Base-by-base conservation (phyloP, 768 basidiomycete species). In the Lepiota venenata region DNA sequence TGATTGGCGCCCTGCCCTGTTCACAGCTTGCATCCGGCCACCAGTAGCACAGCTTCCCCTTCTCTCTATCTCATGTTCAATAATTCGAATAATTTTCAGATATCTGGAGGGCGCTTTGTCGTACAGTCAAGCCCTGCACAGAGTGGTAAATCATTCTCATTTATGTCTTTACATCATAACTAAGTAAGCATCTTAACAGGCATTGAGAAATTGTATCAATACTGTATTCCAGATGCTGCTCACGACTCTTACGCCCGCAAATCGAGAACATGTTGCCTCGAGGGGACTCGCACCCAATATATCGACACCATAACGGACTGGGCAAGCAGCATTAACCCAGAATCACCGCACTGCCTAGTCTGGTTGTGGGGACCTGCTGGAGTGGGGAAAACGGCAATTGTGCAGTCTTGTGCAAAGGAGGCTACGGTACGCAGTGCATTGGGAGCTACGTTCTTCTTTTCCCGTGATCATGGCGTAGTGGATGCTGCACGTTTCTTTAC, bases 371-470 rank as follows among this genome's bases (percentile, higher is more conserved):
- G 43, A 16, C 43, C 43, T 12, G 43, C 43, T 45, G 43, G 43
- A 20, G 43, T 45, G 4, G 43, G 43, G n/a, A 45, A 45, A 45
- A 32, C 46, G 2, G 46, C 46, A 15, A 32, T 47, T 6, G 46
- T 32, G 11, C 22, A 47, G 29, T n/a, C 46, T 16, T 47, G 46
- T 16, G 46, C 46, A 5, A 32, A 47, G 9, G n/a, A n/a, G n/a
- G n/a, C n/a, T n/a, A n/a, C n/a, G n/a, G n/a, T n/a, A n/a, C n/a
- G n/a, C n/a, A n/a, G n/a, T n/a, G n/a, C n/a, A n/a, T n/a, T 49
- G 10, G 47, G 35, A 11, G 47, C 47, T 6, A 32, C n/a, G 12
- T 32, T 49, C 47, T 49, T 49, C 27, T 49, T 49, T 36, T 49
- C 47, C n/a, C 25, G 27, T 35, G 7, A 16, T 14, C 20, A 45